Evolutionary conservation across 1,284 basidiomycete species (phyloP).

Genomic region (Trichosporon sp.): DNA sequence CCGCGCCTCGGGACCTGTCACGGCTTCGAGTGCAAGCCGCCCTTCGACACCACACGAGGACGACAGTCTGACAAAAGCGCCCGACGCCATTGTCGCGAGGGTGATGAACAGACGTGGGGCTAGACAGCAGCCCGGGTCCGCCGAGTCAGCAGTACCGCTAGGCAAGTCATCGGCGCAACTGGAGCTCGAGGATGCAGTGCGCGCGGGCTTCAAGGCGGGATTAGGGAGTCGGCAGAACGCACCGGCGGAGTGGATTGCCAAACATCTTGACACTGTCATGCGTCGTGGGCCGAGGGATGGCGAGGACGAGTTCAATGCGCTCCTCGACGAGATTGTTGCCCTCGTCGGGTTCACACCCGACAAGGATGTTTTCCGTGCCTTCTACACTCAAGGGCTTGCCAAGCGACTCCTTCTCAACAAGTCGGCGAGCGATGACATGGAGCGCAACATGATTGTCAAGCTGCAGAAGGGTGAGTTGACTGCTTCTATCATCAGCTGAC

Average conservation of each 20-base stretch:
- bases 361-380: constrained; percentile 89
- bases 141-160: not conserved
- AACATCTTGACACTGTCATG: constrained; percentile 83
- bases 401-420: constrained; percentile 80
- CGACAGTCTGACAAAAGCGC: too few species aligned
- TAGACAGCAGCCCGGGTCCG: not conserved
- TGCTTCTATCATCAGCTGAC: not conserved
- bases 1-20: not conserved
- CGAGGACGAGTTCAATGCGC: constrained; percentile 60
- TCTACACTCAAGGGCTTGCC: constrained; percentile 84
- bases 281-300: constrained; percentile 54
- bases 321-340: constrained; percentile 69
- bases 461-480: constrained; percentile 68
- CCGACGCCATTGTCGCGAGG: too few species aligned
- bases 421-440: constrained; percentile 86
- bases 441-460: constrained; percentile 79
- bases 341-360: constrained; percentile 80
- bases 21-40: not conserved
- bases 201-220: constrained; percentile 71
- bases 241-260: constrained; percentile 92
- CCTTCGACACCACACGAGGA: not conserved
- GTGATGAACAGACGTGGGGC: too few species aligned
- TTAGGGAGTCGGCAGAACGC: constrained; percentile 77
- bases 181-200: constrained; percentile 47
- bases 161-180: constrained; percentile 16